Evolutionary conservation across 495 filamentous ascomycete species (phyloP), one percentile per base, ranked within the genome.

Genomic region (Penicillium lagena): DNA sequence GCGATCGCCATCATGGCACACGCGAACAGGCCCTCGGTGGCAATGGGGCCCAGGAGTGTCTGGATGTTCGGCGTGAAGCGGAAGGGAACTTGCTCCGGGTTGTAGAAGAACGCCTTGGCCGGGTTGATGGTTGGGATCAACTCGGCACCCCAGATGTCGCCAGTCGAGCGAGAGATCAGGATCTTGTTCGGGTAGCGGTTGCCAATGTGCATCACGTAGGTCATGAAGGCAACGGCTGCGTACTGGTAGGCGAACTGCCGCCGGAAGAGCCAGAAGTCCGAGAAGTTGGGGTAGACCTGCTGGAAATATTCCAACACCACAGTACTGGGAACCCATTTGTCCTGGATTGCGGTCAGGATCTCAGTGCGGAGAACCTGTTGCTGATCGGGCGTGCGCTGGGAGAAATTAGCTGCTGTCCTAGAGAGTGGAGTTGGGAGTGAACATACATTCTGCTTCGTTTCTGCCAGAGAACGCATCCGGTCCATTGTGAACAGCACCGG

Each of bases 191-290:
- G 94, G 55, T 88, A 96, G 43, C 94, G 87, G 55, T 85, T 85
- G 62, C 86, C 85, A 77, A 97, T 96, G 71, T 89, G 88, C 70
- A 99, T 86, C 47, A 94, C 84, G 60, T 96, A 97, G 31, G 94
- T 99, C 86, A 99, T 95, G 72, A 97, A 99, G 10, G 90, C 95
- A 43, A 96, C 77, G 2, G 90, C 83, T n/a, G 93, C 90, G 39
- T 95, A 82, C 66, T 97, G 93, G 68, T 96, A 96, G 28, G 87
- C 83, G 64, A 97, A 96, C 45, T 95, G 89, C 39, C 90, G 82
- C 35, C 91, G 83, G 85, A 99, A 99, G 33, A 97, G 81, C 87
- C 90, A 97, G 76, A 97, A 96, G 55, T 95, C 90, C 17, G 86
- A 76, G 59, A 85, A 97, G 36, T 87, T 86, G 42, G 93, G 87